Evolutionary conservation across 208 protist genomes (phyloP).

Genomic region (Trypanosoma theileri): DNA sequence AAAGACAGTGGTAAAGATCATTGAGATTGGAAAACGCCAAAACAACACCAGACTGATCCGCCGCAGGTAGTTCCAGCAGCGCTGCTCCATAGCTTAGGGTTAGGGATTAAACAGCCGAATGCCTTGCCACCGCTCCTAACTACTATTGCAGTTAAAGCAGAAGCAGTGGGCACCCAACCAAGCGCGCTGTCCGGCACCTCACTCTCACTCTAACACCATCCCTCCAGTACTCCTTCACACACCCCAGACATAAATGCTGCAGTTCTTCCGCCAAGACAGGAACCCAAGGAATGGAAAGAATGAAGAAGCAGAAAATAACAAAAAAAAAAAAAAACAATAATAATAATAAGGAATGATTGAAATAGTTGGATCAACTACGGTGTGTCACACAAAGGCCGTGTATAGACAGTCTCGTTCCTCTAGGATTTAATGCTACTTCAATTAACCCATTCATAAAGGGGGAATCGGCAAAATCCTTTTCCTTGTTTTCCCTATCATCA

Average conservation of each 20-base stretch:
- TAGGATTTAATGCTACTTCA: too few relatives aligned
- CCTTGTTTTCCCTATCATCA: too few relatives aligned
- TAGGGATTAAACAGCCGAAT: constrained; percentile 21
- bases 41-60: constrained; percentile 21
- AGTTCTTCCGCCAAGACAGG: neutral
- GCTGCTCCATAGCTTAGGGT: constrained; percentile 24
- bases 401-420: too few relatives aligned
- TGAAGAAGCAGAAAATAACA: neutral
- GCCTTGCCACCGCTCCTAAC: too few relatives aligned
- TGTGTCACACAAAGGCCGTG: too few relatives aligned
- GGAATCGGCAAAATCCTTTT: too few relatives aligned
- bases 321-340: neutral
- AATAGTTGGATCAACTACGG: too few relatives aligned
- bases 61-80: constrained; percentile 12
- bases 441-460: too few relatives aligned
- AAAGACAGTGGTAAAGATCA: too few relatives aligned
- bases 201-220: neutral
- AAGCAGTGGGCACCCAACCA: constrained; percentile 4
- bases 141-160: neutral
- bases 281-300: neutral
- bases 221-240: neutral
- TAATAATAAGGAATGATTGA: neutral
- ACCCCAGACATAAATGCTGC: neutral
- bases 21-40: too few relatives aligned
- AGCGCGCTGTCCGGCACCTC: constrained; percentile 12